phyloP scores from a whole-genome alignment of 805 yeast species.

The Grigorovia yakushimaensis region DNA sequence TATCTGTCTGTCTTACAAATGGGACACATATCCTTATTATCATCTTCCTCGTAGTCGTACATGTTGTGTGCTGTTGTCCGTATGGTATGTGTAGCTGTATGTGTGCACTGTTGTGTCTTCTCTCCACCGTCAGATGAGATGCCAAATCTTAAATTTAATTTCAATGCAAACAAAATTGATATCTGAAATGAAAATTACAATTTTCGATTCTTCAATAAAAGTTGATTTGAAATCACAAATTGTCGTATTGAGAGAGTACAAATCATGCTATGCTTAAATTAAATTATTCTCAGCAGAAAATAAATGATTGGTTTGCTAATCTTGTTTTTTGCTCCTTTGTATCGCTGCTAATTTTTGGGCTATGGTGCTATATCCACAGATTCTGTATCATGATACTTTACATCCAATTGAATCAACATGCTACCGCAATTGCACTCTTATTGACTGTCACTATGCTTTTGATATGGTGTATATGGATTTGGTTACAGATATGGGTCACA shows the following conservation, averaged over 20 bases:
- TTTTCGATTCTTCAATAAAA: too few relatives aligned
- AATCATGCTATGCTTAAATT: background rate
- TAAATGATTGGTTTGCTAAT: background rate
- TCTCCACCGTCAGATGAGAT: too few relatives aligned
- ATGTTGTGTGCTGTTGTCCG: background rate
- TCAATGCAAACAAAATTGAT: too few relatives aligned
- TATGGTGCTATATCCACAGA: slow-evolving; percentile 36
- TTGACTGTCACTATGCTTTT: slow-evolving; percentile 8
- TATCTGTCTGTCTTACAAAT: slow-evolving; percentile 94
- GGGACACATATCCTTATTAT: slow-evolving; percentile 80
- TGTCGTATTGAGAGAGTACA: too few relatives aligned
- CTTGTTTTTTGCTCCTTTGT: background rate
- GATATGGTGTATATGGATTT: slow-evolving; percentile 8
- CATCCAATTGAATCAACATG: slow-evolving; percentile 6
- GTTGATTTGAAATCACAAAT: too few relatives aligned
- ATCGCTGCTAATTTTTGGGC: slow-evolving; percentile 28
- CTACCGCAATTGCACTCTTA: slow-evolving; percentile 19
- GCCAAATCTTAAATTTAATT: too few relatives aligned
- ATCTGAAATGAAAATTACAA: too few relatives aligned
- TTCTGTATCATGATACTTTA: slow-evolving; percentile 32
- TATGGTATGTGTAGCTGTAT: background rate
- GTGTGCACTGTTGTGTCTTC: too few relatives aligned
- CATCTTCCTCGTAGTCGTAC: slow-evolving; percentile 33
- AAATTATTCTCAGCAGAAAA: background rate
- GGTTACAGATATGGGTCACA: slow-evolving; percentile 13